Conservation (phyloP, 148 eudicot genomes). For the Vaccinium corymbosum region DNA sequence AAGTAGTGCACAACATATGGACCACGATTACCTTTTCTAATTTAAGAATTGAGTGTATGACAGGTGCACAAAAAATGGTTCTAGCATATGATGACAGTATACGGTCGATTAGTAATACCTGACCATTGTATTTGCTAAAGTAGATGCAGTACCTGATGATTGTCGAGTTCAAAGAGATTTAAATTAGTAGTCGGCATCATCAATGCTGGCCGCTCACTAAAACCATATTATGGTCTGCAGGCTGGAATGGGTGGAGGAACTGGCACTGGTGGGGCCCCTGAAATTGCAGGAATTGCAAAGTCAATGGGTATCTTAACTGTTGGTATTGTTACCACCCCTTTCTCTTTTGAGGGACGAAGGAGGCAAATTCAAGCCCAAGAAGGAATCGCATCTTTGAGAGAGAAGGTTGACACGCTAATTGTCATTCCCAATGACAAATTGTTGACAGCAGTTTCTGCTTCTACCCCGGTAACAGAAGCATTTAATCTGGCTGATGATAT, state of each 20-base stretch:
- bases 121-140: neutral
- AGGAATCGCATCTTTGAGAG: conserved; percentile 97
- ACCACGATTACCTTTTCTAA: neutral
- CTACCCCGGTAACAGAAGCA: conserved; percentile 99
- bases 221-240: conserved; percentile 36
- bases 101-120: neutral
- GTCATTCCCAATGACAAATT: conserved; percentile 98
- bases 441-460: conserved; percentile 86
- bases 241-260: conserved; percentile 99
- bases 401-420: conserved; percentile 90
- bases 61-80: neutral
- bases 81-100: neutral
- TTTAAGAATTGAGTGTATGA: neutral
- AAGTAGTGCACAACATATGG: neutral
- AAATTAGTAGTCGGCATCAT: no score
- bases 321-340: conserved; percentile 95
- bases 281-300: conserved; percentile 91
- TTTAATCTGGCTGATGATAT: conserved; percentile 98
- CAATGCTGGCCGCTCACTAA: neutral
- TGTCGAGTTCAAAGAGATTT: conserved; percentile 1
- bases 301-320: conserved; percentile 97
- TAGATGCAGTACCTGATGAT: neutral
- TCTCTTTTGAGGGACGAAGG: conserved; percentile 94
- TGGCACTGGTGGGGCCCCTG: conserved; percentile 97
- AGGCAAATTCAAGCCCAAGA: conserved; percentile 99